Evolutionary conservation across 768 basidiomycete genomes (phyloP).

Genomic region (Boletus pseudo-olivaceus): DNA sequence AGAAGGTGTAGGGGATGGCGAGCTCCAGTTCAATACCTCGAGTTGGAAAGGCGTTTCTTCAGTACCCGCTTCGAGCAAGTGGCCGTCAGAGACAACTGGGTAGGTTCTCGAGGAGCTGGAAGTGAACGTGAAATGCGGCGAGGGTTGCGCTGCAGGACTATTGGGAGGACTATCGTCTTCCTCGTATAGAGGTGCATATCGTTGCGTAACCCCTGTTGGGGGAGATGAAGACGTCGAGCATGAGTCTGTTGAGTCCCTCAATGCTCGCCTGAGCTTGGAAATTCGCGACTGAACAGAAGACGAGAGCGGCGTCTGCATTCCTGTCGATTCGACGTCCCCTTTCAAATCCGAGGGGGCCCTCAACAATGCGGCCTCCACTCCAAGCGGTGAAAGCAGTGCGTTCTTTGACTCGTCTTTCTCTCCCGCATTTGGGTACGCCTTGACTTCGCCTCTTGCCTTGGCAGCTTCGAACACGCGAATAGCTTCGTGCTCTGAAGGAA

Average conservation of each 20-base stretch:
- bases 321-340: neutral
- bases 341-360: slow-evolving; percentile 8
- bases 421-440: slow-evolving; percentile 6
- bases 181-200: slow-evolving; percentile 13
- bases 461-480: slow-evolving; percentile 28
- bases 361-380: slow-evolving; percentile 15
- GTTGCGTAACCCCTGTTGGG: slow-evolving; percentile 23
- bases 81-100: slow-evolving; percentile 1
- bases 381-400: slow-evolving; percentile 15
- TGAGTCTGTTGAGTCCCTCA: slow-evolving; percentile 10
- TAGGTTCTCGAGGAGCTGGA: slow-evolving; percentile 19
- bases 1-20: neutral
- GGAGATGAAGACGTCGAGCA: slow-evolving; percentile 20
- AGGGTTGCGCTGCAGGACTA: slow-evolving; percentile 4
- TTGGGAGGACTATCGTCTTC: slow-evolving; percentile 12
- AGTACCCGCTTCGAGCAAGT: neutral
- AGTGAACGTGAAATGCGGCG: slow-evolving; percentile 16
- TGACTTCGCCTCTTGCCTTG: slow-evolving; percentile 27
- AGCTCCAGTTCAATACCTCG: slow-evolving; percentile 8
- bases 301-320: neutral
- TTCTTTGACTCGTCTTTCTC: slow-evolving; percentile 4
- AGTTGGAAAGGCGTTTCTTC: neutral
- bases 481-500: slow-evolving; percentile 42
- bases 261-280: slow-evolving; percentile 4
- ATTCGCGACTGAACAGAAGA: neutral